Evolutionary conservation across 164 flowering plant genomes (phyloP).

Genomic region (Umbellularia californica): DNA sequence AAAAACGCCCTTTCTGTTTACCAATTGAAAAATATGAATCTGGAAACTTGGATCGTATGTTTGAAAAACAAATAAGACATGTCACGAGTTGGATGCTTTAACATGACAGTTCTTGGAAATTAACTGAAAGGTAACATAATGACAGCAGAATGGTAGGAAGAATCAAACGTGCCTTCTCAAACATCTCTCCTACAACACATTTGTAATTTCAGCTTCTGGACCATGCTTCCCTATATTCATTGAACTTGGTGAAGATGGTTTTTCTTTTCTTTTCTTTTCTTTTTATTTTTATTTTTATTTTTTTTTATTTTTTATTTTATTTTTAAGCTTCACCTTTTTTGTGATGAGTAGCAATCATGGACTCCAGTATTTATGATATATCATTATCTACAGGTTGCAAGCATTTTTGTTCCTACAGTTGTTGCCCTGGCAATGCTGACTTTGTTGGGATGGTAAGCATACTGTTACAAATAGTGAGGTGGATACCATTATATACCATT

Average conservation of each 20-base stretch:
- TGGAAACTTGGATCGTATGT: too few relatives aligned
- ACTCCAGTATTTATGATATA: neutral
- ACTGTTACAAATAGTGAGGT: neutral
- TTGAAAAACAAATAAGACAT: too few relatives aligned
- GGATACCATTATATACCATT: constrained; percentile 2
- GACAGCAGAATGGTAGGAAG: neutral
- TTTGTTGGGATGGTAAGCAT: constrained; percentile 78
- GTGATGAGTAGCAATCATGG: neutral
- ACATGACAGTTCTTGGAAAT: too few relatives aligned
- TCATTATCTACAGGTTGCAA: constrained; percentile 63
- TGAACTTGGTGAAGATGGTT: too few relatives aligned
- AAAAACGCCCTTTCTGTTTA: too few relatives aligned
- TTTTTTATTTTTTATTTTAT: too few relatives aligned
- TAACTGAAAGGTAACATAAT: neutral
- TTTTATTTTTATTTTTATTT: too few relatives aligned
- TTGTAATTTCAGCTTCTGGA: neutral
- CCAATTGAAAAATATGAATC: too few relatives aligned
- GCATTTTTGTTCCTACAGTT: constrained; percentile 94
- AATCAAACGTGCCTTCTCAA: too few relatives aligned
- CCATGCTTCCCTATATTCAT: neutral
- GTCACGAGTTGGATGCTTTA: too few relatives aligned
- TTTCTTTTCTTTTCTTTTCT: too few relatives aligned
- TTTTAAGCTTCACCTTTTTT: neutral
- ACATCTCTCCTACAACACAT: neutral
- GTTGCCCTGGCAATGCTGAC: constrained; percentile 69